phyloP scores from a whole-genome alignment of 441 rosid species.

The Breynia disticha region DNA sequence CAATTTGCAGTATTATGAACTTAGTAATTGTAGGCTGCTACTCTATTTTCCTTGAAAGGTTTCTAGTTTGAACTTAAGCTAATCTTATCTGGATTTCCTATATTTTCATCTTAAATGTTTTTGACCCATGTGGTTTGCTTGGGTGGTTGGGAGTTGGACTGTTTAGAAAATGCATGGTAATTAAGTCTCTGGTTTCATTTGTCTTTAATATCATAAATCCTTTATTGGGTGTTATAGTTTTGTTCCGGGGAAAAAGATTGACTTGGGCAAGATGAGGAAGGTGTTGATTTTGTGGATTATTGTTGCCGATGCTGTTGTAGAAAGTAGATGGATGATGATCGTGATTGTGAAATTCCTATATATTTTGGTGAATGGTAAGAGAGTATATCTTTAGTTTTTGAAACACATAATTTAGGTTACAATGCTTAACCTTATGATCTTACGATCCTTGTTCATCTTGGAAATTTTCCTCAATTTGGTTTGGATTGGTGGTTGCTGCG shows the following conservation, averaged over 20 bases:
- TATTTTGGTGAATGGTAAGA: slow-evolving; percentile 40
- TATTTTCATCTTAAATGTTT: neutral
- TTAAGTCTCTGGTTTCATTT: slow-evolving; percentile 9
- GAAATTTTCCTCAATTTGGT: slow-evolving; percentile 21
- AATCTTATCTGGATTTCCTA: slow-evolving; percentile 3
- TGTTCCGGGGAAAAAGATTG: slow-evolving; percentile 50
- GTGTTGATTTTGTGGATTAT: slow-evolving; percentile 48
- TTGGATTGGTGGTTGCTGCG: slow-evolving; percentile 33
- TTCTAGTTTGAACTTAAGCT: slow-evolving; percentile 15
- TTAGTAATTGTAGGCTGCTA: slow-evolving; percentile 18
- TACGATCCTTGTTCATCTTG: slow-evolving; percentile 25
- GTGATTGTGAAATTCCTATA: slow-evolving; percentile 40
- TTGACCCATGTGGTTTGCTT: too few species aligned
- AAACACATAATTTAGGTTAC: slow-evolving; percentile 22
- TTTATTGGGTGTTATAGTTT: slow-evolving; percentile 57
- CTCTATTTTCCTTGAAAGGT: slow-evolving; percentile 8
- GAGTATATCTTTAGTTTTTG: slow-evolving; percentile 19
- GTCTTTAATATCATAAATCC: slow-evolving; percentile 32
- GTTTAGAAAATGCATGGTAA: slow-evolving; percentile 4
- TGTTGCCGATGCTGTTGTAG: slow-evolving; percentile 66
- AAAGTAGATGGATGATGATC: slow-evolving; percentile 55
- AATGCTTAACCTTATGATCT: slow-evolving; percentile 24
- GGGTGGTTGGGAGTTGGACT: slow-evolving; percentile 1
- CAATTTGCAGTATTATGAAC: slow-evolving; percentile 13
- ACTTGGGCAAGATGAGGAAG: slow-evolving; percentile 45